Percentiles rank a stretch among this genome's conserved stretches.
Conservation (phyloP, 208 protist genomes). For the Blastocrithidia nonstop region DNA sequence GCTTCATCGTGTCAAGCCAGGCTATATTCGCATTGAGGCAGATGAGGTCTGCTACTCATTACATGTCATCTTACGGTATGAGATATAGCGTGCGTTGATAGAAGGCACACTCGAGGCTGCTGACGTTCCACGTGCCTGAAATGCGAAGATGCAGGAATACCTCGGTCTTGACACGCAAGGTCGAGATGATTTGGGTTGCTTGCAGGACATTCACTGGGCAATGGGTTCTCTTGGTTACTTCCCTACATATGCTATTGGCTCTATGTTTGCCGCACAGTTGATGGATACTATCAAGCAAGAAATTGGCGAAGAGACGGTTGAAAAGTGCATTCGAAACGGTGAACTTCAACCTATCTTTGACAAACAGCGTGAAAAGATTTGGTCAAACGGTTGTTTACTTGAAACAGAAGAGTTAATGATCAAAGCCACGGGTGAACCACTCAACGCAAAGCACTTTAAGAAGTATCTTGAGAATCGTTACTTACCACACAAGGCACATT, state of each 20-base stretch:
- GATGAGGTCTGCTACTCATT: slow-evolving; percentile 86
- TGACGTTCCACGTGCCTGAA: slow-evolving; percentile 70
- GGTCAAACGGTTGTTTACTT: slow-evolving; percentile 30
- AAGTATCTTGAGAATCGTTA: slow-evolving; percentile 72
- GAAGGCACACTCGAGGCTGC: slow-evolving; percentile 57
- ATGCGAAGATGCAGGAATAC: slow-evolving; percentile 77
- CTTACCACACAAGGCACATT: slow-evolving; percentile 9
- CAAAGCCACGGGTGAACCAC: slow-evolving; percentile 44
- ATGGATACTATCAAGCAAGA: slow-evolving; percentile 51
- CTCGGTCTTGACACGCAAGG: slow-evolving; percentile 61
- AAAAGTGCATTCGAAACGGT: slow-evolving; percentile 29
- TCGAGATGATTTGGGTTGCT: slow-evolving; percentile 52
- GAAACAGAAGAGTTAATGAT: slow-evolving; percentile 59
- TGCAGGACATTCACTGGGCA: slow-evolving; percentile 86
- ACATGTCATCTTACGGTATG: slow-evolving; percentile 82
- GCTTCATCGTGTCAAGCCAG: slow-evolving; percentile 35
- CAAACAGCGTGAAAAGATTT: slow-evolving; percentile 64
- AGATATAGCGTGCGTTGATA: slow-evolving; percentile 78
- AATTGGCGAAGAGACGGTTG: slow-evolving; percentile 29
- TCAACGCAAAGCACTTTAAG: slow-evolving; percentile 67
- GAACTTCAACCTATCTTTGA: slow-evolving; percentile 34
- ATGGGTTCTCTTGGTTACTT: slow-evolving; percentile 71
- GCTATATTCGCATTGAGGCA: slow-evolving; percentile 65
- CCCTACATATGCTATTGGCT: slow-evolving; percentile 73
- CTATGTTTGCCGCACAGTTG: slow-evolving; percentile 76